Conservation (phyloP, 2,329 filamentous ascomycete genomes). For the Paraphaeosphaeria minitans region DNA sequence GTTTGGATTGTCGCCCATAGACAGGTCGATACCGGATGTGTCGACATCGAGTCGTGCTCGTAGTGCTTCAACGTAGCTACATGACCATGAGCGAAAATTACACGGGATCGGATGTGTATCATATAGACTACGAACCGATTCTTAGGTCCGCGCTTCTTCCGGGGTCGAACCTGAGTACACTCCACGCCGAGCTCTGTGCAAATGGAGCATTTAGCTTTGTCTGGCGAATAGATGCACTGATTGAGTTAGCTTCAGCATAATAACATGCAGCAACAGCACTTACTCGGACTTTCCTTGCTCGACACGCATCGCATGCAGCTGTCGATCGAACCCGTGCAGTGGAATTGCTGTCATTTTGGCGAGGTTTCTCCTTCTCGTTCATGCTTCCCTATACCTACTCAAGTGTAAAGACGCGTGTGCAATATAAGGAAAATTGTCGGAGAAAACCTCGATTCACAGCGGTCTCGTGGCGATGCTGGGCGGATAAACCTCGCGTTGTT, state of each 20-base stretch:
- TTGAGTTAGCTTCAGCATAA: neutral
- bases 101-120: neutral
- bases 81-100: neutral
- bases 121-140: constrained; percentile 19
- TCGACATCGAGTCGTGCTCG: constrained; percentile 11
- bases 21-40: neutral
- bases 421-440: neutral
- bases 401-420: neutral
- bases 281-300: constrained; percentile 28
- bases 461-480: neutral
- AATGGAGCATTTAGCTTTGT: constrained; percentile 15
- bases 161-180: constrained; percentile 21
- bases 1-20: neutral
- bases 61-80: constrained; percentile 9
- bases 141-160: constrained; percentile 27
- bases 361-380: constrained; percentile 7
- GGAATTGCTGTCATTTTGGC: constrained; percentile 4
- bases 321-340: constrained; percentile 17
- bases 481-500: neutral
- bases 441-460: neutral
- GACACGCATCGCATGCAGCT: constrained; percentile 28
- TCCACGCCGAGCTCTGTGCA: constrained; percentile 21
- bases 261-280: neutral
- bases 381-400: constrained; percentile 2
- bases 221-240: constrained; percentile 15